Base-by-base conservation (phyloP, 2,329 filamentous ascomycete genomes). In the Diaporthe batatas region DNA sequence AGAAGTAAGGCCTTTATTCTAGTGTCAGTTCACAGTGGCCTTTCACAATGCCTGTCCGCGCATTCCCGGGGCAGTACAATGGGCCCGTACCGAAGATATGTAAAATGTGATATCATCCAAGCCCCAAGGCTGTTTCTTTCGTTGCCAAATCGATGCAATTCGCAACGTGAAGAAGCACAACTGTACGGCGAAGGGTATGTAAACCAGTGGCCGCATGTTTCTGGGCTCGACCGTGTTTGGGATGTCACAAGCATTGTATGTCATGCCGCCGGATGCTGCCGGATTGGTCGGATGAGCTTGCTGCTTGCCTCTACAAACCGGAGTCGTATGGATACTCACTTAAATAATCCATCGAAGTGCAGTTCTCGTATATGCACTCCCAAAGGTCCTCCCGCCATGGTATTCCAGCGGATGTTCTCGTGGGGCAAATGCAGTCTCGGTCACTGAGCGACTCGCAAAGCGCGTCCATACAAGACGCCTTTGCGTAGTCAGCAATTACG, bases 261-360 rank as follows among this genome's bases (percentile, higher is more conserved):
- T 62, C 36, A 62, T 29, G 36, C 57, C 57, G 14, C 36, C 57
- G 57, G 57, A 62, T 62, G 57, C 57, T 62, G 54, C 29, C 36
- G 57, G 57, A 44, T 42, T 3, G 39, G 8, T 21, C 12, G 36
- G 14, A 59, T 44, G 11, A 59, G 36, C 57, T 44, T 44, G 23
- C 16, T 14, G 16, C 16, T 7, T 29, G 36, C 16, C n/a, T 8
- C 36, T 44, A 11, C 8, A 62, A 12, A 0, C 5, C 57, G 8
- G 25, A 29, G 21, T 29, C 10, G 25, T 12, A 8, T 11, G 14
- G 10, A 18, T 5, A 25, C 57, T 62, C 39, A 62, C 57, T 62
- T 1, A 29, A 21, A 16, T 21, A 62, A 44, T 62, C 57, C 57
- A 62, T 21, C 16, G 57, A 62, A 8, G 36, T 62, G 23, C 57